Percentiles rank a stretch among this genome's conserved stretches.
These are phyloP conservation scores for Blastocystis sp. DNA, from an alignment of 352 stramenopile genomes.

Conservation along the genomic window DNA sequence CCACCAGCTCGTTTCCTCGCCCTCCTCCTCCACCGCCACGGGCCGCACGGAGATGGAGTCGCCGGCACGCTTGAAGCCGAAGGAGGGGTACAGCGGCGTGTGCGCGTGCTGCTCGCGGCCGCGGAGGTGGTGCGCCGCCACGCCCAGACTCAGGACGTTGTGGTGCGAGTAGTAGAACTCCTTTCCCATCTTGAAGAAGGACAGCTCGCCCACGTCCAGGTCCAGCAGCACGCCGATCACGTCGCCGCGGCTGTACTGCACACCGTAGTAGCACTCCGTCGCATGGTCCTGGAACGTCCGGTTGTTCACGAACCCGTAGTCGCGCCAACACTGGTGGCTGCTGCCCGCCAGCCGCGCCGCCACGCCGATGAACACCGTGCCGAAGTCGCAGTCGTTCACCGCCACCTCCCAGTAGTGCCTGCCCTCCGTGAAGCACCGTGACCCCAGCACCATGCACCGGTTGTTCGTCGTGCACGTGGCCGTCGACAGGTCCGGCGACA, in stretches of 20 bases:
- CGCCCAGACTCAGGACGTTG: conserved; percentile 30
- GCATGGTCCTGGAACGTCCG: conserved; percentile 64
- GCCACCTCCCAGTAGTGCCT: conserved; percentile 56
- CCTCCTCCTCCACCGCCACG: conserved; percentile 7
- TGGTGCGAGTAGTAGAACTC: conserved; percentile 66
- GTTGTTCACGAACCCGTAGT: conserved; percentile 69
- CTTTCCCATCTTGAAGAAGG: conserved; percentile 57
- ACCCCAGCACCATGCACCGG: conserved; percentile 64
- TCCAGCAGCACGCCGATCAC: conserved; percentile 65
- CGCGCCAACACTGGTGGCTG: conserved; percentile 62
- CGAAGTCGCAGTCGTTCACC: conserved; percentile 48
- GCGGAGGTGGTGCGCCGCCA: conserved; percentile 19
- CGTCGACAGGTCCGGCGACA: conserved; percentile 13
- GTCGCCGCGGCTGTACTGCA: conserved; percentile 48
- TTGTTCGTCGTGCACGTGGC: conserved; percentile 50
- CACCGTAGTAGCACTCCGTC: conserved; percentile 56
- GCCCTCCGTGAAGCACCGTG: conserved; percentile 29
- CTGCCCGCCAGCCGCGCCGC: conserved; percentile 35
- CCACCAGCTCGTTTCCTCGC: background rate
- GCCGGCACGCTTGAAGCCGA: conserved; percentile 51
- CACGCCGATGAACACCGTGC: conserved; percentile 65
- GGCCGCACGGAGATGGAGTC: conserved; percentile 19
- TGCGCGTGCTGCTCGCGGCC: background rate
- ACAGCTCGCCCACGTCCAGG: conserved; percentile 55
- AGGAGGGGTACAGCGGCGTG: conserved; percentile 37